phyloP scores from a whole-genome alignment of 306 rosid genomes.

The Urtica urens region DNA sequence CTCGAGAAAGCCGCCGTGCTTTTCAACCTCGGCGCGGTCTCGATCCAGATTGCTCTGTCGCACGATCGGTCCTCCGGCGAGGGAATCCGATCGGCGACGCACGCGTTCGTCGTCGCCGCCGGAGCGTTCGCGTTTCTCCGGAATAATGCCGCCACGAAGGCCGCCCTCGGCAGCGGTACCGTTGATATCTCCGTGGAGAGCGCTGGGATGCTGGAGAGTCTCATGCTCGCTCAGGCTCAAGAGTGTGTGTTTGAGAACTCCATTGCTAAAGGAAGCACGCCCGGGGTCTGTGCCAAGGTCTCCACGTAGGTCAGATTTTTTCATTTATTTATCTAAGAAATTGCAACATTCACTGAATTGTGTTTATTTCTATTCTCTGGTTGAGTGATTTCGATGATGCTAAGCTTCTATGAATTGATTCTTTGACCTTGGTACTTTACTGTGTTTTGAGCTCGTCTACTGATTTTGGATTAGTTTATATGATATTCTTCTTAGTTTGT shows the following conservation, averaged over 20 bases:
- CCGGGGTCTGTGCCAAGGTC: conserved; percentile 95
- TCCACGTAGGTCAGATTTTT: conserved; percentile 63
- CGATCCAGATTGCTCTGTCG: conserved; percentile 81
- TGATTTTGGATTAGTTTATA: too few species aligned
- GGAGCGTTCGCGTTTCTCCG: conserved; percentile 66
- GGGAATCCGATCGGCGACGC: conserved; percentile 69
- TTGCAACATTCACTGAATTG: neutral
- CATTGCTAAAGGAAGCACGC: conserved; percentile 89
- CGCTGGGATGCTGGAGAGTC: conserved; percentile 81
- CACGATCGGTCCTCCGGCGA: conserved; percentile 70
- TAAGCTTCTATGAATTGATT: too few species aligned
- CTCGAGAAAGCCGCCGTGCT: conserved; percentile 81
- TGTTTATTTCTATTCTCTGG: neutral
- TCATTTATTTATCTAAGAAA: conserved; percentile 6
- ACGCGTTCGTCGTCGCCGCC: conserved; percentile 72
- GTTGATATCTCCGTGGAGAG: conserved; percentile 77
- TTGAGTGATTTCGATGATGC: too few species aligned
- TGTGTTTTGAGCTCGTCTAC: too few species aligned
- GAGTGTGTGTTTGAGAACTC: conserved; percentile 91
- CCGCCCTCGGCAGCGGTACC: conserved; percentile 66
- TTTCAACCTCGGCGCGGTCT: conserved; percentile 80
- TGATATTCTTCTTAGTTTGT: too few species aligned
- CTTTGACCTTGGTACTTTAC: too few species aligned
- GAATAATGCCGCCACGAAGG: conserved; percentile 71
- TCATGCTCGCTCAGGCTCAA: conserved; percentile 97